A percentile compares a stretch with the other conserved stretches of the same genome.
phyloP scores from a whole-genome alignment of 2,329 filamentous ascomycete species.

The Apiospora pterosperma region DNA sequence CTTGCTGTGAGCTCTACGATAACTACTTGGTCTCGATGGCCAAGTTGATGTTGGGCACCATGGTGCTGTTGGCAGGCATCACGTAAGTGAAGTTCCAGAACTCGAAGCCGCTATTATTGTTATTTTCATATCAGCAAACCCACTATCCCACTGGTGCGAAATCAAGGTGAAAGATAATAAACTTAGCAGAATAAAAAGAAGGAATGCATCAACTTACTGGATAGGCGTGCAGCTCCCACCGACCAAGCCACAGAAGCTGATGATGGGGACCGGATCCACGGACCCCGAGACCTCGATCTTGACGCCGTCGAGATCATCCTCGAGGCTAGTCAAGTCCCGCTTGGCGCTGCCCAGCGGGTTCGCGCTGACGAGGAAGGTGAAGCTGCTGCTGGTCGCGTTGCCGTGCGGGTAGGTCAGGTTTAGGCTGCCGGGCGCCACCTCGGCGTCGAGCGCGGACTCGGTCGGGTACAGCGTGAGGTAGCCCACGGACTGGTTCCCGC shows the following conservation, averaged over 20 bases:
- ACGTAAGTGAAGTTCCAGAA: slow-evolving; percentile 20
- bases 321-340: slow-evolving; percentile 31
- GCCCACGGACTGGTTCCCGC: slow-evolving; percentile 10
- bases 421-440: slow-evolving; percentile 29
- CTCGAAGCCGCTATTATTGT: slow-evolving; percentile 21
- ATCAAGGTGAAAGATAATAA: background rate
- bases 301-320: slow-evolving; percentile 35
- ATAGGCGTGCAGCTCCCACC: slow-evolving; percentile 11
- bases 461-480: slow-evolving; percentile 30
- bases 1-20: background rate
- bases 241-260: slow-evolving; percentile 29
- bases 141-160: background rate
- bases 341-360: slow-evolving; percentile 24
- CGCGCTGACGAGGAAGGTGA: slow-evolving; percentile 38
- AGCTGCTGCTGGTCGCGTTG: slow-evolving; percentile 34
- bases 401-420: slow-evolving; percentile 43
- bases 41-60: slow-evolving; percentile 5
- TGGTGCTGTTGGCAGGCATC: slow-evolving; percentile 11
- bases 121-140: background rate
- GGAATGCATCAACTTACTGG: slow-evolving; percentile 7
- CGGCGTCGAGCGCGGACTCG: slow-evolving; percentile 30
- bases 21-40: background rate
- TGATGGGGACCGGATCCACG: slow-evolving; percentile 25
- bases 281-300: slow-evolving; percentile 30
- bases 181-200: background rate